Evolutionary conservation across 768 basidiomycete genomes (phyloP), one percentile per base, ranked within the genome.

Genomic region (Tricholomella constricta): DNA sequence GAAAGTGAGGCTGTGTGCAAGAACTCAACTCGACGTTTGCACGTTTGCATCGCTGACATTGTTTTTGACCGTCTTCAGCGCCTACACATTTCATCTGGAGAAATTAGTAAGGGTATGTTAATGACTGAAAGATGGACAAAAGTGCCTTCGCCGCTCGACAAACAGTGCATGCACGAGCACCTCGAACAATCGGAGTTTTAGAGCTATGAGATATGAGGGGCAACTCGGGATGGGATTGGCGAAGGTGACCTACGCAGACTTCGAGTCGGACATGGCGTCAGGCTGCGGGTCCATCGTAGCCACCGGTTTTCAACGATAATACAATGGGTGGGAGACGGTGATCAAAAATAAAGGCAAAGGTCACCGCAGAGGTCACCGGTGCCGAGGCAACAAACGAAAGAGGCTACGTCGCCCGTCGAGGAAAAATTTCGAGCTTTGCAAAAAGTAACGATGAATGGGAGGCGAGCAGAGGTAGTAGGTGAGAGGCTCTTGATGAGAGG

Each of bases 61-160:
- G 83, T 62, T 84, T 85, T 56, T 83, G 78, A 54, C 90, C 89
- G 62, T 93, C 90, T 66, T 94, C 91, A 45, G 91, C 88, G 40
- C 89, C 91, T 54, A 93, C 90, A 62, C 91, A 94, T 69, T 92
- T 91, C 91, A 94, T 94, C 91, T 93, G 60, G 3, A 14, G 10
- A 32, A 14, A 32, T 32, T 9, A 14, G 31, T 32, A 3, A 38
- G 46, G 45, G 31, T 48, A 40, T 42, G 55, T 65, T 52, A 69
- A 50, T 44, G 34, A 50, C 25, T 41, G 52, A 52, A 52, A 44
- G 57, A 32, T 45, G 52, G 57, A 34, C 47, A 19, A 47, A 53
- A 57, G 47, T 59, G 86, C 91, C 82, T 93, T 93, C 57, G 91
- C 90, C 48, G 83, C 80, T 38, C 90, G 84, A 69, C 91, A 94